These are phyloP conservation scores for Plasmodium chabaudi DNA, from an alignment of 169 alveolate species.

Conservation along the genomic window DNA sequence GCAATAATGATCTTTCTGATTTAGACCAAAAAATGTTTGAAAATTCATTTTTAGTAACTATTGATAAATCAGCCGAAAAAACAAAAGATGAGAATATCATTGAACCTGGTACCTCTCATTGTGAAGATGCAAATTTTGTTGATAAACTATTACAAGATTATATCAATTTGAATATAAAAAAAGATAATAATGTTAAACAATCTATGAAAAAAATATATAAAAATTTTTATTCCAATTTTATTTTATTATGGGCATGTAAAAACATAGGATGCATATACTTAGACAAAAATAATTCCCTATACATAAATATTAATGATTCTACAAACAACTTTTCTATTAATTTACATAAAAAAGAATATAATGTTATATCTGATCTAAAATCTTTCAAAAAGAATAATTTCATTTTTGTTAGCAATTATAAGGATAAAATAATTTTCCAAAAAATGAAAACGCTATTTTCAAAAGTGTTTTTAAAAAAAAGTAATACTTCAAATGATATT, in stretches of 20 bases:
- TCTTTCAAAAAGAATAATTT: background rate
- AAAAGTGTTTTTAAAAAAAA: slow-evolving; percentile 18
- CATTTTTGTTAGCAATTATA: slow-evolving; percentile 5
- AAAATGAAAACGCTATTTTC: slow-evolving; percentile 48
- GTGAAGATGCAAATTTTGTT: background rate
- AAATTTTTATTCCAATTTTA: slow-evolving; percentile 26
- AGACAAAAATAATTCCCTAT: slow-evolving; percentile 23
- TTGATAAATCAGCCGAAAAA: background rate
- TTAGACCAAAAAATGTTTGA: background rate
- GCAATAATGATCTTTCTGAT: background rate
- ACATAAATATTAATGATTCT: slow-evolving; percentile 37
- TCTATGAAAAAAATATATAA: slow-evolving; percentile 3
- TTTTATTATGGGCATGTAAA: slow-evolving; percentile 40
- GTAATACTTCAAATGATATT: background rate
- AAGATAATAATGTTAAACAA: background rate
- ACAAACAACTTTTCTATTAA: slow-evolving; percentile 21
- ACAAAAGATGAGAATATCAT: background rate
- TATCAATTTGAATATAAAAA: background rate
- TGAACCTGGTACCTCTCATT: background rate
- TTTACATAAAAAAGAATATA: slow-evolving; percentile 9
- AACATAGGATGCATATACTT: slow-evolving; percentile 43
- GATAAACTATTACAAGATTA: background rate
- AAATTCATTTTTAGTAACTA: background rate
- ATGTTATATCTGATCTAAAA: background rate
- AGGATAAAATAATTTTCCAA: slow-evolving; percentile 14